Evolutionary conservation across 805 yeast genomes (phyloP).

Genomic region (Nakazawaea wyomingensis): DNA sequence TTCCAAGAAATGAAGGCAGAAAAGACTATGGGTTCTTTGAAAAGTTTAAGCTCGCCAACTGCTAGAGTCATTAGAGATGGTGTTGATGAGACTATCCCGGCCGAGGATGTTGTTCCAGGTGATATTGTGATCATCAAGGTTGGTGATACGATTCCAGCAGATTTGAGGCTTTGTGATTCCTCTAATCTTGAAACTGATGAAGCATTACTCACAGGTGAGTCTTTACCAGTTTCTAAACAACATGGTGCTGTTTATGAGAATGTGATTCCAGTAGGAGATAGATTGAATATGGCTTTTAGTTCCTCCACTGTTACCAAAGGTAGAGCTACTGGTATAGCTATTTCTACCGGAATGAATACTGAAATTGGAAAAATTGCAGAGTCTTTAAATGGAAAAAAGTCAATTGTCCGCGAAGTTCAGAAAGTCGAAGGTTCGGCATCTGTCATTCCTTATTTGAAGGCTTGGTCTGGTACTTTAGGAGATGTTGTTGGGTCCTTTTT

Average conservation of each 20-base stretch:
- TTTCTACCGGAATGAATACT: slow-evolving; percentile 63
- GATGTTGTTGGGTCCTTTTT: slow-evolving; percentile 62
- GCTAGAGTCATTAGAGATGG: slow-evolving; percentile 66
- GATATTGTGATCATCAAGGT: slow-evolving; percentile 58
- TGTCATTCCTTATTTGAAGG: slow-evolving; percentile 38
- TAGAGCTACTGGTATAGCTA: slow-evolving; percentile 64
- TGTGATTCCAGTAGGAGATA: slow-evolving; percentile 62
- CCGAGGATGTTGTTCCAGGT: slow-evolving; percentile 68
- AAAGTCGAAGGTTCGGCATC: slow-evolving; percentile 38
- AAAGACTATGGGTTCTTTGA: slow-evolving; percentile 71
- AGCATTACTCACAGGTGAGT: slow-evolving; percentile 88
- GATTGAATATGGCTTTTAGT: slow-evolving; percentile 65
- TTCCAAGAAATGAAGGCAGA: slow-evolving; percentile 72
- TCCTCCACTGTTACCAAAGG: slow-evolving; percentile 72
- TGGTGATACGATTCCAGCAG: slow-evolving; percentile 78
- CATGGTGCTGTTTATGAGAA: slow-evolving; percentile 33
- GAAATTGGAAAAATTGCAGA: slow-evolving; percentile 74
- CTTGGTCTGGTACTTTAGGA: slow-evolving; percentile 41
- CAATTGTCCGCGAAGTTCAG: slow-evolving; percentile 35
- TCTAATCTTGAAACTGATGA: slow-evolving; percentile 79
- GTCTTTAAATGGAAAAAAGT: slow-evolving; percentile 40
- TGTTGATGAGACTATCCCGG: slow-evolving; percentile 47
- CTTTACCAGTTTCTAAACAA: slow-evolving; percentile 63
- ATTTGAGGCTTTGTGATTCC: slow-evolving; percentile 50
- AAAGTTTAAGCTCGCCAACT: slow-evolving; percentile 62